Conservation (phyloP, 1,284 basidiomycete genomes). For the Cystobasidiaceae sp. region DNA sequence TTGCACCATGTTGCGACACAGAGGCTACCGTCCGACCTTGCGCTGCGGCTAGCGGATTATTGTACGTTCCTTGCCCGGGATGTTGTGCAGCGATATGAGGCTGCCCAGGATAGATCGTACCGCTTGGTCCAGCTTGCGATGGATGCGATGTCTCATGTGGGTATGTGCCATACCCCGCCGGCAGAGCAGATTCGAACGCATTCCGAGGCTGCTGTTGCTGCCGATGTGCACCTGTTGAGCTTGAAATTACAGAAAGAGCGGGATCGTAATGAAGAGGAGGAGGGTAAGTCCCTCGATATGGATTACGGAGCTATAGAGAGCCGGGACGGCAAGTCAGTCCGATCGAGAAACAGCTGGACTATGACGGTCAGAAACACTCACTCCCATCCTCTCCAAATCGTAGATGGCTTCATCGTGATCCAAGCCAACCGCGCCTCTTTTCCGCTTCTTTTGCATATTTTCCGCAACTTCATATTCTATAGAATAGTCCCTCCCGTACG, state of each 20-base stretch:
- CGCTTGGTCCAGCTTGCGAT: background rate
- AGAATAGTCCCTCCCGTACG: constrained; percentile 36
- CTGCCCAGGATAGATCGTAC: background rate
- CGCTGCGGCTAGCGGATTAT: constrained; percentile 13
- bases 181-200: background rate
- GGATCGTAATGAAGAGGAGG: constrained; percentile 14
- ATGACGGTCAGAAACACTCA: constrained; percentile 33
- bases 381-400: constrained; percentile 41
- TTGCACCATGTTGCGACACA: constrained; percentile 12
- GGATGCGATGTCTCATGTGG: background rate
- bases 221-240: background rate
- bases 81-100: background rate
- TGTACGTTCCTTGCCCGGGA: background rate
- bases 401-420: constrained; percentile 36
- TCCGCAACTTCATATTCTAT: constrained; percentile 38
- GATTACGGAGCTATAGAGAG: constrained; percentile 13
- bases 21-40: constrained; percentile 28
- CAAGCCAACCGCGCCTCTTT: constrained; percentile 32
- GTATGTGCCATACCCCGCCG: background rate
- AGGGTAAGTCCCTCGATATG: constrained; percentile 10
- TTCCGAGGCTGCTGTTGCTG: background rate
- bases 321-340: no score
- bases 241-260: background rate
- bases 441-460: constrained; percentile 35
- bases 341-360: background rate